phyloP scores from a whole-genome alignment of 2,329 filamentous ascomycete species.

The Penicillium sp. region DNA sequence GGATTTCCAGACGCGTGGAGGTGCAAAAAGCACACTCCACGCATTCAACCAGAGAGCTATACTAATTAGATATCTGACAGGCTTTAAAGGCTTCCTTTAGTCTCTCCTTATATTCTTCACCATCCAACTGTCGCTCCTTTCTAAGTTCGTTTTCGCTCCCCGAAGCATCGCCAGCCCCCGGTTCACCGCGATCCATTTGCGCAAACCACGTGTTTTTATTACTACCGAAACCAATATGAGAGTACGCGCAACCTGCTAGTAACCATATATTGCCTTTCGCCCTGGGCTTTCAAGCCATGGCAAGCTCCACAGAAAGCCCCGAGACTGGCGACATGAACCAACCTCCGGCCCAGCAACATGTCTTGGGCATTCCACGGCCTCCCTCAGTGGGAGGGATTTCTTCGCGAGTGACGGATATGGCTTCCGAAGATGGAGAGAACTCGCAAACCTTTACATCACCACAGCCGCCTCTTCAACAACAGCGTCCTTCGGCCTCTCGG shows the following conservation, averaged over 20 bases:
- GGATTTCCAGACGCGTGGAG: not conserved
- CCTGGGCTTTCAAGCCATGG: slow-evolving; percentile 19
- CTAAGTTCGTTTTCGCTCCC: not conserved
- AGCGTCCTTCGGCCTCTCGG: slow-evolving; percentile 58
- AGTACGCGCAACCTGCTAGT: slow-evolving; percentile 13
- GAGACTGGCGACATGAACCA: slow-evolving; percentile 43
- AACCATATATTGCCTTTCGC: slow-evolving; percentile 1
- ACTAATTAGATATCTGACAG: not conserved
- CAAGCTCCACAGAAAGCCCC: slow-evolving; percentile 25
- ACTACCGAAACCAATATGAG: slow-evolving; percentile 18
- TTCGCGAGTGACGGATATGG: slow-evolving; percentile 67
- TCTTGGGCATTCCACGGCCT: slow-evolving; percentile 54
- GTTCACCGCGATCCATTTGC: not conserved
- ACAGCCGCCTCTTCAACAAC: slow-evolving; percentile 41
- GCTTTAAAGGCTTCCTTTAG: not conserved
- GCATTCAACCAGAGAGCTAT: not conserved
- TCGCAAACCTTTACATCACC: slow-evolving; percentile 42
- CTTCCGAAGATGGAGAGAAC: slow-evolving; percentile 53
- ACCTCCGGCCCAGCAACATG: slow-evolving; percentile 39
- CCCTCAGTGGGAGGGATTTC: slow-evolving; percentile 56
- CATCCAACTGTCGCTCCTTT: not conserved
- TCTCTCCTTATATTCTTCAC: not conserved
- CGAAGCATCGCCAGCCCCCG: not conserved
- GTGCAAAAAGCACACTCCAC: not conserved
- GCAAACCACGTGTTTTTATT: not conserved